Conservation (phyloP, 352 stramenopile species). For the Lagenidium giganteum region DNA sequence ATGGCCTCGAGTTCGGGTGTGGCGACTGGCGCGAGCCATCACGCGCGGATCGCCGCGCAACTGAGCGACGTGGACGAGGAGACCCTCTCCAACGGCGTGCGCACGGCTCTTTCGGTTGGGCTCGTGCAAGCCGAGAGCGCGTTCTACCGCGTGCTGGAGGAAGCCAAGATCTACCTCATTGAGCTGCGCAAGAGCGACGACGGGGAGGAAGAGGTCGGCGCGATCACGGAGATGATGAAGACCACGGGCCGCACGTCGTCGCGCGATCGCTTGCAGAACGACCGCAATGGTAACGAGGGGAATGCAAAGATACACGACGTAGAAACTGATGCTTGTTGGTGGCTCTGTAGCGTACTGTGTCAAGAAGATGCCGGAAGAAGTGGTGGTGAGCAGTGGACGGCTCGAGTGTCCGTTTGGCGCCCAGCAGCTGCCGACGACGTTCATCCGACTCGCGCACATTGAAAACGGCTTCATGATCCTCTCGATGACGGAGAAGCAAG, state of each 20-base stretch:
- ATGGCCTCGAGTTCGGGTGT: too few species aligned
- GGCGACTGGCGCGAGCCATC: slow-evolving; percentile 13
- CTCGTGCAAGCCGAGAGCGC: slow-evolving; percentile 34
- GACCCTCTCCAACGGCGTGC: slow-evolving; percentile 8
- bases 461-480: slow-evolving; percentile 70
- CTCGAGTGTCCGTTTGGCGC: slow-evolving; percentile 56
- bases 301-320: neutral
- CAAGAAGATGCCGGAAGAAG: slow-evolving; percentile 75
- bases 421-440: slow-evolving; percentile 56
- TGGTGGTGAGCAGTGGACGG: slow-evolving; percentile 49
- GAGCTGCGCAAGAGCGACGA: slow-evolving; percentile 17
- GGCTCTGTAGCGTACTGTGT: slow-evolving; percentile 42
- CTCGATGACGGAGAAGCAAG: slow-evolving; percentile 31
- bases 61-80: slow-evolving; percentile 20
- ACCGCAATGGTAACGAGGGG: slow-evolving; percentile 35
- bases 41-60: slow-evolving; percentile 16
- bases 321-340: neutral
- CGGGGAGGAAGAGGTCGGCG: slow-evolving; percentile 22
- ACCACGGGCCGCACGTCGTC: slow-evolving; percentile 16
- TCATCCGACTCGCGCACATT: slow-evolving; percentile 62
- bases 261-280: slow-evolving; percentile 18
- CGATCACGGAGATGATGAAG: slow-evolving; percentile 61
- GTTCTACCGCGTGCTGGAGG: slow-evolving; percentile 68
- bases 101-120: neutral
- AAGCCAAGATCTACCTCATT: slow-evolving; percentile 61